phyloP scores from a whole-genome alignment of 73 alveolate genomes.

The Paraurostyla sp. region DNA sequence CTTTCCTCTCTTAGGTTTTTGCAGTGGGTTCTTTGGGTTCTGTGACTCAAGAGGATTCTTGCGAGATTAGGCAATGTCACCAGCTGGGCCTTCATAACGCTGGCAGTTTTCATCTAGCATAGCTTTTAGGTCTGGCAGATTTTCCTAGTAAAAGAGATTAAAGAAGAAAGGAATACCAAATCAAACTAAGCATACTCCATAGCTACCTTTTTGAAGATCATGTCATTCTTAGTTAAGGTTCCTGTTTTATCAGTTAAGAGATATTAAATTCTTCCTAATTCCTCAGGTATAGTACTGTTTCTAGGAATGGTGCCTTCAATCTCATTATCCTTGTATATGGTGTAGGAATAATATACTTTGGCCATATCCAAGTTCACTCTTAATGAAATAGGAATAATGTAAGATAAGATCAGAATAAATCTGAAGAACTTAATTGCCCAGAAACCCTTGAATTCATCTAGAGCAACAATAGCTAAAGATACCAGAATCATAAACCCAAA shows the following conservation, averaged over 20 bases:
- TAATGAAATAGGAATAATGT: constrained; percentile 93
- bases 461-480: constrained; percentile 79
- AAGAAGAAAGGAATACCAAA: background rate
- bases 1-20: constrained; percentile 20
- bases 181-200: constrained; percentile 86
- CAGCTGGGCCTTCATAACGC: constrained; percentile 50
- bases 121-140: constrained; percentile 71
- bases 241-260: constrained; percentile 96
- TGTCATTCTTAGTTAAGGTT: constrained; percentile 94
- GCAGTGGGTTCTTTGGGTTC: constrained; percentile 42
- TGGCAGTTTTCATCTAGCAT: constrained; percentile 78
- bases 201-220: constrained; percentile 88
- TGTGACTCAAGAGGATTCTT: background rate
- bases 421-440: constrained; percentile 86
- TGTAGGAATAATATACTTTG: constrained; percentile 82
- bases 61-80: background rate
- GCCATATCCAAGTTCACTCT: constrained; percentile 95
- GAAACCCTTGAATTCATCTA: constrained; percentile 81
- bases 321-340: constrained; percentile 83
- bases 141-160: constrained; percentile 53
- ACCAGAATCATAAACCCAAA: constrained; percentile 85
- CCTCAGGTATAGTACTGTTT: constrained; percentile 94
- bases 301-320: constrained; percentile 94
- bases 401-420: constrained; percentile 84
- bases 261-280: constrained; percentile 91